Percentiles rank a stretch among this genome's conserved stretches.
Conservation (phyloP, 2,329 filamentous ascomycete genomes). For the Arthrocladium fulminans region DNA sequence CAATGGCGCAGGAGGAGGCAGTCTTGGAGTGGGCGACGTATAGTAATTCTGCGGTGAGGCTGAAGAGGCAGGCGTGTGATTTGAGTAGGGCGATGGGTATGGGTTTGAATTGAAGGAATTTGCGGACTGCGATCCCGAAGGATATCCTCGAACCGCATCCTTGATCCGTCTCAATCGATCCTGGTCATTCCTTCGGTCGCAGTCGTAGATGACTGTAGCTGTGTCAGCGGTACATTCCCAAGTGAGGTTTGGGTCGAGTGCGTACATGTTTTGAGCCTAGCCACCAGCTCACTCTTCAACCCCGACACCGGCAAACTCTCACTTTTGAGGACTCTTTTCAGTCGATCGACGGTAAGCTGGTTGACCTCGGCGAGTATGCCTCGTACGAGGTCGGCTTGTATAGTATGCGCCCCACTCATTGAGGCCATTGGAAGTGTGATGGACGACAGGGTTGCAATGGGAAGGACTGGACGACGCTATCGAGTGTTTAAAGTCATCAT, state of each 20-base stretch:
- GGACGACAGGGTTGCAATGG: not conserved
- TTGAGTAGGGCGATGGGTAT: constrained; percentile 19
- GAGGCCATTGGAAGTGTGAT: not conserved
- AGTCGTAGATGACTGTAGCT: constrained; percentile 19
- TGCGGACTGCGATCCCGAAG: not conserved
- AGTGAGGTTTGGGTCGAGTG: constrained; percentile 23
- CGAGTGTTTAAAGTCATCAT: not conserved
- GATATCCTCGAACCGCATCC: constrained; percentile 14
- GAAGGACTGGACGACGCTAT: not conserved
- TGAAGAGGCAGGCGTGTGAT: constrained; percentile 19
- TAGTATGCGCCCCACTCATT: constrained; percentile 3
- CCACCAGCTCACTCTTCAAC: constrained; percentile 74
- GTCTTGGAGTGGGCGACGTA: constrained; percentile 10
- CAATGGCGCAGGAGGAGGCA: constrained; percentile 13
- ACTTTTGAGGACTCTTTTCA: constrained; percentile 66
- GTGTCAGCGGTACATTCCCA: not conserved
- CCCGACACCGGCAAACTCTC: constrained; percentile 71
- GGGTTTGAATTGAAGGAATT: constrained; percentile 12
- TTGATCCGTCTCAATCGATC: constrained; percentile 14
- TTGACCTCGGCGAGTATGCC: constrained; percentile 38
- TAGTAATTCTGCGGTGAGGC: constrained; percentile 18
- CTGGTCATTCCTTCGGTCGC: constrained; percentile 15
- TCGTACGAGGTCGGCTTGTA: constrained; percentile 9
- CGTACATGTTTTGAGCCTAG: constrained; percentile 69
- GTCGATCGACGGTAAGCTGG: constrained; percentile 53